Evolutionary conservation across 2,329 filamentous ascomycete genomes (phyloP), one percentile per base, ranked within the genome.

Genomic region (Stagonosporopsis rhizophila): DNA sequence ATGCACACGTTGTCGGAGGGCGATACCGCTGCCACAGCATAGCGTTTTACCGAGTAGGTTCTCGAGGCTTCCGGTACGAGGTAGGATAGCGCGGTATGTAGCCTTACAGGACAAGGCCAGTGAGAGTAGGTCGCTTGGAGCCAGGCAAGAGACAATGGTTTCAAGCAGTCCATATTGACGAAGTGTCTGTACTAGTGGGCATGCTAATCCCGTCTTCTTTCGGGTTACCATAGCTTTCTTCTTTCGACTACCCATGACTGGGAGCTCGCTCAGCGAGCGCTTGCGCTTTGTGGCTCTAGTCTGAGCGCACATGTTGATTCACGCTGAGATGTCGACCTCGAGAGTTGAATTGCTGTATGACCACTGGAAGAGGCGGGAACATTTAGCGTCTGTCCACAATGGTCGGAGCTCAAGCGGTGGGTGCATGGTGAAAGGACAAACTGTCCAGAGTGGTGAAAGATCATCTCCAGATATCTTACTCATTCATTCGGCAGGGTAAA

Each of bases 161-260:
- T 66, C 58, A 25, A 75, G 56, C n/a, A 74, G 47, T 9, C 68
- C 69, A 30, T 75, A 75, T 41, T 74, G 65, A 11, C 58, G 53
- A 8, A 74, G 46, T 22, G 67, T 49, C 11, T 47, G 50, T 14
- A 67, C 38, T 1, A 74, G 52, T 6, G 42, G 61, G 56, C 67
- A 69, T 32, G 25, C 17, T 20, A 46, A 17, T n/a, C 44, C 4
- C 19, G 12, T 44, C 5, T 22, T 38, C 19, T 7, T 27, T 11
- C 12, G n/a, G 35, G 14, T 32, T 17, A 20, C 2, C 17, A 12
- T 2, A 11, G 17, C 20, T 5, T 20, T 44, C n/a, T 27, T 48
- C 35, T 66, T 67, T 30, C 67, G 66, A 27, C 44, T 32, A 32
- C 37, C 15, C 32, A 38, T 22, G 3, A 9, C 38, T 15, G 22